Base-by-base conservation (phyloP, 139 green algal species). In the Chlamydomonas sphaeroides region DNA sequence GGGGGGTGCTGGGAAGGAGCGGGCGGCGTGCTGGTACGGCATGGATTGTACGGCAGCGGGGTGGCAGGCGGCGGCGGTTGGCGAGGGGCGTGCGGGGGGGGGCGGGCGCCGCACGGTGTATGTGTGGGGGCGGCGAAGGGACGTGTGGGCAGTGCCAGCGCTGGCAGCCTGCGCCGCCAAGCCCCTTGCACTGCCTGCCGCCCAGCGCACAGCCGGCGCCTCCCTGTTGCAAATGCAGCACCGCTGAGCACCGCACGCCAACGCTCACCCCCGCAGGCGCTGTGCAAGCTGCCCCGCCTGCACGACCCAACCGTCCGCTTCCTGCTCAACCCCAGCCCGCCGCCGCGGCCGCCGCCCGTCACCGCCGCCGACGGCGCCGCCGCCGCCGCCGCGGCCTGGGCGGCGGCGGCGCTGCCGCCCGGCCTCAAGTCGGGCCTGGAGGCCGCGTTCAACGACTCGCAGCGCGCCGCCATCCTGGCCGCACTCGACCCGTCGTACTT, bases 391-490 rank as follows among this genome's bases (percentile, higher is more conserved):
- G 28, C 32, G 18, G 66, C 41, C 65, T 85, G 36, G 70, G 63
- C 39, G 18, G 45, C 63, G 41, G 45, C 42, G 6, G n/a, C 25
- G 41, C 68, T 93, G 78, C 79, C 85, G 3, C 17, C 66, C 15
- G 32, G 41, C 3, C 69, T 93, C 74, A 33, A 39, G 32, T 6
- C 33, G 0, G 78, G 65, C 1, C 77, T 95, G 62, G 56, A 78
- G 41, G 61, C 49, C 28, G 70, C 84, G 0, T 94, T 91, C 85
- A 95, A 96, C 70, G 21, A 53, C 8, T 91, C 88, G n/a, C 93
- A 96, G 89, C 86, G 89, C 53, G 51, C 61, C 14, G 93, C 91
- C 20, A 88, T 95, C 18, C 88, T 91, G 20, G 85, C 87, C 0
- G 33, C 65, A 0, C 62, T 86, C 28, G 67, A 76, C 45, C 28